Conservation (phyloP, 2,329 filamentous ascomycete species). For the Malbranchea zuffiana region DNA sequence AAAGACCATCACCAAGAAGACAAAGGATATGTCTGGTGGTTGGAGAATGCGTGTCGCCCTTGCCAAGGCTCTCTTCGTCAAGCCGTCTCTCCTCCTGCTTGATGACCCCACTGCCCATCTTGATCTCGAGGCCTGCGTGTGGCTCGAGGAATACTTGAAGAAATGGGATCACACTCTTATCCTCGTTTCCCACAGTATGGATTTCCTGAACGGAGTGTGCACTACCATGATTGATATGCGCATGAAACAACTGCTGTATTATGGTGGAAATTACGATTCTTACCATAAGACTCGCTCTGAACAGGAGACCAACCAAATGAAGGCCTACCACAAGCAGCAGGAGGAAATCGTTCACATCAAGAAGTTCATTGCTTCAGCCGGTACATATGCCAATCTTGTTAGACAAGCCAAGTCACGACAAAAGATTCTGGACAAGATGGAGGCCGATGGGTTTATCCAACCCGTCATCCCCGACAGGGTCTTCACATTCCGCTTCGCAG, state of each 20-base stretch:
- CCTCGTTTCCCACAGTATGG: conserved; percentile 93
- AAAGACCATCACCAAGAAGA: conserved; percentile 95
- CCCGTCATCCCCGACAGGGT: conserved; percentile 73
- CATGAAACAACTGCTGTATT: conserved; percentile 78
- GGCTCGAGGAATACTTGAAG: conserved; percentile 98
- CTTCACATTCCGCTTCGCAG: conserved; percentile 96
- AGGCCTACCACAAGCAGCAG: conserved; percentile 98
- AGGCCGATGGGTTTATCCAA: conserved; percentile 97
- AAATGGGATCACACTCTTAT: conserved; percentile 98
- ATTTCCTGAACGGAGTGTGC: conserved; percentile 99
- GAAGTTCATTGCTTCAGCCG: conserved; percentile 98
- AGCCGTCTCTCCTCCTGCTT: conserved; percentile 86
- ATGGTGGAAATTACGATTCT: conserved; percentile 99
- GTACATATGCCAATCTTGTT: conserved; percentile 99
- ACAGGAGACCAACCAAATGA: conserved; percentile 96
- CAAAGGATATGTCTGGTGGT: conserved; percentile 99
- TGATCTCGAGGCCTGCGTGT: conserved; percentile 98
- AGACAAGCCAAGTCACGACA: conserved; percentile 97
- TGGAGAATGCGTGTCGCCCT: conserved; percentile 99
- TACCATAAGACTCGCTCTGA: conserved; percentile 90
- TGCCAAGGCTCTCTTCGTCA: conserved; percentile 95
- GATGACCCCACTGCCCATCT: conserved; percentile 98
- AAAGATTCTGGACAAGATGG: conserved; percentile 99
- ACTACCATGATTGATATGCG: conserved; percentile 99
- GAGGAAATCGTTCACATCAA: conserved; percentile 99